Evolutionary conservation across 306 rosid genomes (phyloP), one percentile per base, ranked within the genome.

Genomic region (Gastrolobium villosum): DNA sequence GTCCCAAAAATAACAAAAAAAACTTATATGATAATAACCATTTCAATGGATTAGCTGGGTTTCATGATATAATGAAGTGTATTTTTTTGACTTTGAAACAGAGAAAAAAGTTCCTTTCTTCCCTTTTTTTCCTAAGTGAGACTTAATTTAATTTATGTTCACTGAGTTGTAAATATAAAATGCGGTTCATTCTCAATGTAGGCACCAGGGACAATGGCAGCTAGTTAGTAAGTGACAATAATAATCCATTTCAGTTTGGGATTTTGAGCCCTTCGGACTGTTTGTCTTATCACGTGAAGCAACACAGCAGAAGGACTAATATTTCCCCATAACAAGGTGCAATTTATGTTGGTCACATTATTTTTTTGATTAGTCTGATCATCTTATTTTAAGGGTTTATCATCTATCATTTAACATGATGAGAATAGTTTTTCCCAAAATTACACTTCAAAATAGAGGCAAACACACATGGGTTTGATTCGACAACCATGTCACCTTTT

Each of bases 221-320:
- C 70, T 5, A 69, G 28, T 35, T 11, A 1, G 10, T 31, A 13
- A 50, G 0, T 15, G 1, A 39, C 43, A 54, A 63, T 20, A 59
- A 11, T 2, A 5, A 32, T 10, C 20, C 20, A 3, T 37, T 37
- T 15, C 5, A 6, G 2, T n/a, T n/a, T n/a, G n/a, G n/a, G n/a
- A n/a, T n/a, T n/a, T n/a, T n/a, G n/a, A n/a, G n/a, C n/a, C n/a
- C 3, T 37, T 64, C 5, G 31, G 7, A 36, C 37, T 50, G 41
- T 52, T 49, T 74, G 79, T 78, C 74, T 14, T 56, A 4, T 82
- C 84, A 82, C 74, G 31, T 72, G 40, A 13, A 54, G 5, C 50
- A 14, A 59, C 59, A 7, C 45, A 2, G 20, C n/a, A n/a, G n/a
- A 10, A 56, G 31, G 32, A 54, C 30, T 52, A 39, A 56, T 10